Conservation (phyloP, 768 basidiomycete species). For the Mycena chlorophos region DNA sequence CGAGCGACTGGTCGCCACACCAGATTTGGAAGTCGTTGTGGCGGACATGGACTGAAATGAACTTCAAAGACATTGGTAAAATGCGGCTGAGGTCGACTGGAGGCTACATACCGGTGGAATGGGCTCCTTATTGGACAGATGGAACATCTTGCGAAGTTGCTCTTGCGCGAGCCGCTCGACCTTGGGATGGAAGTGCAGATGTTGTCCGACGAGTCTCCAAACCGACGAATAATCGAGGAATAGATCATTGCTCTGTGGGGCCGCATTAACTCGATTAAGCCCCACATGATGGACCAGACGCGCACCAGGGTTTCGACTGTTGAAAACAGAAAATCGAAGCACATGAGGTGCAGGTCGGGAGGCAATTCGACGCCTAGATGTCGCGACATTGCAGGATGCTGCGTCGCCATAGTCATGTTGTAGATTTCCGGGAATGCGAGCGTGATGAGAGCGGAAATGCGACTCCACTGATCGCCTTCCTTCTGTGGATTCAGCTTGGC, state of each 20-base stretch:
- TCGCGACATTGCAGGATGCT: not conserved
- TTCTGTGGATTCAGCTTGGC: constrained; percentile 1
- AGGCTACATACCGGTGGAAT: not conserved
- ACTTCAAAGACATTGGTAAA: too few species aligned
- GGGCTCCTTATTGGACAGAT: constrained; percentile 1
- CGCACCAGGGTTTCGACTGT: constrained; percentile 4
- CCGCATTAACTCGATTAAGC: not conserved
- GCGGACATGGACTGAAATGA: too few species aligned
- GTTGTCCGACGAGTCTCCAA: constrained; percentile 29
- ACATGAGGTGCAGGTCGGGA: constrained; percentile 1
- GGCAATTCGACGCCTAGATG: not conserved
- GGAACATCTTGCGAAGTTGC: constrained; percentile 25
- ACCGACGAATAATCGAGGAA: constrained; percentile 27
- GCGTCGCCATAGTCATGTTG: not conserved
- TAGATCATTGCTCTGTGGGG: constrained; percentile 10
- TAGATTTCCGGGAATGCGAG: not conserved
- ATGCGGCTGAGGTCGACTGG: not conserved
- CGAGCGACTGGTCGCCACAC: too few species aligned
- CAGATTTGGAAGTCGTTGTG: too few species aligned
- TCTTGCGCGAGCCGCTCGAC: constrained; percentile 23
- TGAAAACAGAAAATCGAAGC: constrained; percentile 1
- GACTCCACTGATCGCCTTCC: not conserved
- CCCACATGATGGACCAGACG: not conserved
- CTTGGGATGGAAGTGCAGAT: constrained; percentile 26
- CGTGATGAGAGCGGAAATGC: not conserved